These are phyloP conservation scores for Penicillium turbatum DNA, from an alignment of 495 filamentous ascomycete species.

Conservation along the genomic window DNA sequence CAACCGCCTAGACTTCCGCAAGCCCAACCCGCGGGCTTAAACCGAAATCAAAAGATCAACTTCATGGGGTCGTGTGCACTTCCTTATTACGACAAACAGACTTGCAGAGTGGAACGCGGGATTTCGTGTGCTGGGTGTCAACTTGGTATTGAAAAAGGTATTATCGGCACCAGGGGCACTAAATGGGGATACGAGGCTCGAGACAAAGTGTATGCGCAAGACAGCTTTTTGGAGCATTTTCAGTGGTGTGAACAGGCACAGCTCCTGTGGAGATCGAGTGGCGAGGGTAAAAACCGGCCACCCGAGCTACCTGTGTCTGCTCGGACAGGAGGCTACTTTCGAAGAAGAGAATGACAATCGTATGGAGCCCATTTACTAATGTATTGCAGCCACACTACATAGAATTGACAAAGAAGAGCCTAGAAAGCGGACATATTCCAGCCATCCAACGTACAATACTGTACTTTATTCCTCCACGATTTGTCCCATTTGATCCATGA, in stretches of 20 bases:
- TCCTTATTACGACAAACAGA: slow-evolving; percentile 36
- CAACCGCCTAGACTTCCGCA: slow-evolving; percentile 18
- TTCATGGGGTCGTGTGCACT: slow-evolving; percentile 37
- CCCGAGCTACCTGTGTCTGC: slow-evolving; percentile 20
- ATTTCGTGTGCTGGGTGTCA: slow-evolving; percentile 40
- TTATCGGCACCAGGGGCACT: slow-evolving; percentile 22
- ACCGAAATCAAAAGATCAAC: slow-evolving; percentile 28
- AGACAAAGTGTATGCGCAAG: slow-evolving; percentile 22
- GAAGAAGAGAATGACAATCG: slow-evolving; percentile 18
- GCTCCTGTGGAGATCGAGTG: slow-evolving; percentile 28
- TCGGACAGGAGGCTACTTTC: slow-evolving; percentile 24
- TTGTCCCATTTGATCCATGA: slow-evolving; percentile 1
- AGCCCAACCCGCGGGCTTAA: slow-evolving; percentile 17
- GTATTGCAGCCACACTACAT: slow-evolving; percentile 14
- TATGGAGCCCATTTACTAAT: slow-evolving; percentile 9
- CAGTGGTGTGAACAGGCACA: slow-evolving; percentile 43
- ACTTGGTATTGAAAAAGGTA: slow-evolving; percentile 33
- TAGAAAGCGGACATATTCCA: not conserved
- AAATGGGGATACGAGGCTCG: slow-evolving; percentile 25
- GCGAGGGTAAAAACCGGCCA: slow-evolving; percentile 28
- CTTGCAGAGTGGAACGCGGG: slow-evolving; percentile 30
- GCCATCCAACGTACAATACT: not conserved
- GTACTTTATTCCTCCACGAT: not conserved
- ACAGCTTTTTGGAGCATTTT: slow-evolving; percentile 35
- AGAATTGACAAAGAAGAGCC: slow-evolving; percentile 1